Conservation (phyloP, 208 protist genomes). For the Crithidia bombi region DNA sequence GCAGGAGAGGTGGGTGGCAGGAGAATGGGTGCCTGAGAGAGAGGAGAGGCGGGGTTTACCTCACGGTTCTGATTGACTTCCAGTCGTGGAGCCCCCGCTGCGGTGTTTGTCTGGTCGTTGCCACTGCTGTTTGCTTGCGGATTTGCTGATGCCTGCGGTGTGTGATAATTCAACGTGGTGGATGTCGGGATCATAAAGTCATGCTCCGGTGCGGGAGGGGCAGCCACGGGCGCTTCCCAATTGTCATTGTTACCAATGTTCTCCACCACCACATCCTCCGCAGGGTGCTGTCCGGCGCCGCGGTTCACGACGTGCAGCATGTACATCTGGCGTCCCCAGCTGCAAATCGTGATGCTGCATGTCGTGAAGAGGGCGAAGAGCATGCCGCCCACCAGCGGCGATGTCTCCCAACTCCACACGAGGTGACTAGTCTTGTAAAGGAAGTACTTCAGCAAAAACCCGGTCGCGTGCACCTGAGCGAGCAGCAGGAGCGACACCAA, state of each 20-base stretch:
- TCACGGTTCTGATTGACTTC: not conserved
- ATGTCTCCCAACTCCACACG: constrained; percentile 80
- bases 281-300: not conserved
- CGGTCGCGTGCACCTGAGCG: constrained; percentile 55
- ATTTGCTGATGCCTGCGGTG: not conserved
- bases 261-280: constrained; percentile 23
- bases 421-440: constrained; percentile 61
- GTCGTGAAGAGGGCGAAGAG: constrained; percentile 41
- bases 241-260: constrained; percentile 9
- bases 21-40: not conserved
- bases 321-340: constrained; percentile 27
- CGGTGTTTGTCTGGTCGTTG: not conserved
- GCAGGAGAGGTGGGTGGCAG: not conserved
- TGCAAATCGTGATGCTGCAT: constrained; percentile 16
- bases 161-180: not conserved
- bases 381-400: constrained; percentile 62
- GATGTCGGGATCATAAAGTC: constrained; percentile 5
- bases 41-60: not conserved
- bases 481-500: constrained; percentile 39
- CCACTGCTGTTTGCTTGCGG: not conserved
- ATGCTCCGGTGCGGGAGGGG: too few species aligned
- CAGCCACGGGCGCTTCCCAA: too few species aligned
- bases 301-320: not conserved
- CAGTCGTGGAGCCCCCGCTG: not conserved
- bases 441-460: constrained; percentile 68